Evolutionary conservation across 75 land plant genomes (phyloP).

Genomic region (Picea sitchensis): DNA sequence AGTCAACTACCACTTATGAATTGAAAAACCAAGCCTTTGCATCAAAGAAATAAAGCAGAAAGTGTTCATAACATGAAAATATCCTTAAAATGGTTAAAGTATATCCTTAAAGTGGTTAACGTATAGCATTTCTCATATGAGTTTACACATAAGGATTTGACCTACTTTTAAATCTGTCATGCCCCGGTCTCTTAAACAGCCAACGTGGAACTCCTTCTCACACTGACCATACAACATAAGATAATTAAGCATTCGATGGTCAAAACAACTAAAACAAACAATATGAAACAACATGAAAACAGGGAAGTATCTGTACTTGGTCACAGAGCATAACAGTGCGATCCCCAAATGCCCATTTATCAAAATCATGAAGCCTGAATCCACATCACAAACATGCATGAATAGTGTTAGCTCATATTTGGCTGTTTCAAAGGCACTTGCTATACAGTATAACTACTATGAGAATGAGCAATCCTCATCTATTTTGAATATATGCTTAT

Average conservation of each 20-base stretch:
- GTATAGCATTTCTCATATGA: not conserved
- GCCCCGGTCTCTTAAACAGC: constrained; percentile 66
- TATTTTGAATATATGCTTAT: not conserved
- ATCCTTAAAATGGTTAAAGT: not conserved
- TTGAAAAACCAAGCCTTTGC: not conserved
- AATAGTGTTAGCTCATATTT: not conserved
- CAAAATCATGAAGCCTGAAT: constrained; percentile 59
- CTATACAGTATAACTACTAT: not conserved
- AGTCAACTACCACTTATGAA: not conserved
- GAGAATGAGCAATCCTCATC: not conserved
- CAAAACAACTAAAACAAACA: not conserved
- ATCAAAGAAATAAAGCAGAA: not conserved
- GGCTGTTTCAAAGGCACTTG: not conserved
- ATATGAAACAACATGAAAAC: not conserved
- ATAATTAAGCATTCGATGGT: not conserved
- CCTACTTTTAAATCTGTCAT: constrained; percentile 69
- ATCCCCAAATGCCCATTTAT: constrained; percentile 50
- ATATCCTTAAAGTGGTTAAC: not conserved
- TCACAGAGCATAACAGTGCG: constrained; percentile 77
- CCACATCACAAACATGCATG: constrained; percentile 1
- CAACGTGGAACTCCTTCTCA: constrained; percentile 89
- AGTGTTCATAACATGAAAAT: not conserved
- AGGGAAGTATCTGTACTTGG: constrained; percentile 44
- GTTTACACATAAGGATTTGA: not conserved
- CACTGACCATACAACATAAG: constrained; percentile 44